These are phyloP conservation scores for Clavulina sp. DNA, from an alignment of 768 basidiomycete species.

Conservation along the genomic window DNA sequence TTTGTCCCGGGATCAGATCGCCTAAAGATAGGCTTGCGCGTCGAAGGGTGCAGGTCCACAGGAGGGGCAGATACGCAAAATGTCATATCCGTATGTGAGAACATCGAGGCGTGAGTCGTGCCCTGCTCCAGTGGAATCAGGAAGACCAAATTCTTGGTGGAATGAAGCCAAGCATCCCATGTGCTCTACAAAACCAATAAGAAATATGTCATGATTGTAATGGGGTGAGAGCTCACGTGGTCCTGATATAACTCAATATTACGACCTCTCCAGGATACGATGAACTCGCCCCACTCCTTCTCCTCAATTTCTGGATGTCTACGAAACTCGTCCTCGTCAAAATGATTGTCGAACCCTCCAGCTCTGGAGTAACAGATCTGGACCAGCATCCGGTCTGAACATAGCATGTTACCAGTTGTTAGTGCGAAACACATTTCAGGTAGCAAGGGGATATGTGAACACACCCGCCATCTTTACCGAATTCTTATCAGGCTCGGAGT, in stretches of 20 bases:
- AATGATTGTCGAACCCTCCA: constrained; percentile 30
- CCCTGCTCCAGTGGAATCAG: constrained; percentile 50
- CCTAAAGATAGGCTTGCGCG: constrained; percentile 31
- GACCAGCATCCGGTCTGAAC: constrained; percentile 77
- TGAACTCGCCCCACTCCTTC: constrained; percentile 63
- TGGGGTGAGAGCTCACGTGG: constrained; percentile 34
- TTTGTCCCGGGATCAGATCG: constrained; percentile 47
- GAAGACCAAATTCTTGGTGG: constrained; percentile 64
- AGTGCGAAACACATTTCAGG: not conserved
- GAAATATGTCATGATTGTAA: not conserved
- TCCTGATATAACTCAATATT: constrained; percentile 72
- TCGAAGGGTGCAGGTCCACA: constrained; percentile 29
- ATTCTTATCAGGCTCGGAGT: not conserved
- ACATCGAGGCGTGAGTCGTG: constrained; percentile 60
- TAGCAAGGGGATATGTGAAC: constrained; percentile 7
- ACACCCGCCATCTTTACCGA: constrained; percentile 54
- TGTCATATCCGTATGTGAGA: constrained; percentile 71
- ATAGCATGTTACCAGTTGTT: not conserved
- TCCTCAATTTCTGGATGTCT: constrained; percentile 40
- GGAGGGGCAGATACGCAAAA: constrained; percentile 40
- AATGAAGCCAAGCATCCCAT: constrained; percentile 44
- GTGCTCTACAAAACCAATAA: constrained; percentile 24
- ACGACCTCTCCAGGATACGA: constrained; percentile 70
- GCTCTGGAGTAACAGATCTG: constrained; percentile 46
- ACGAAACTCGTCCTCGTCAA: constrained; percentile 53